Conservation (phyloP, 2,329 filamentous ascomycete genomes). For the Pseudocercospora musae region DNA sequence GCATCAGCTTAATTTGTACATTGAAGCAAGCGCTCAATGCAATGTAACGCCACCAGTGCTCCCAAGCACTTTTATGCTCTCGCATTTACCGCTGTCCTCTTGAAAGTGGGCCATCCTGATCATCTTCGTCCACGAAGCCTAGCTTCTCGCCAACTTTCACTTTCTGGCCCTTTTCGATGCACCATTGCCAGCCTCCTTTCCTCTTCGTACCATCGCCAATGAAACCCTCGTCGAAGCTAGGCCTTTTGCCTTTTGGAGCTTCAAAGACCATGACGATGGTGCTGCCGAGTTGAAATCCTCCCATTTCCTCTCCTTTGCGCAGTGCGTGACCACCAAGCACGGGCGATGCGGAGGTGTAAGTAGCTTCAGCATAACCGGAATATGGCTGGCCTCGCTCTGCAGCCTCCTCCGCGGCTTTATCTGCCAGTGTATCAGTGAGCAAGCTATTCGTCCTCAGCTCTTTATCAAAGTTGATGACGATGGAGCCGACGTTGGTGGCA, state of each 20-base stretch:
- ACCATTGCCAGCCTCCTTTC: constrained; percentile 77
- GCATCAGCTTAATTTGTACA: not conserved
- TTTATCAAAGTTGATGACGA: constrained; percentile 93
- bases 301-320: constrained; percentile 91
- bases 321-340: constrained; percentile 81
- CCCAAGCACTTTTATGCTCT: not conserved
- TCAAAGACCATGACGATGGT: constrained; percentile 96
- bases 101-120: not conserved
- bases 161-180: constrained; percentile 78
- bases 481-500: constrained; percentile 94
- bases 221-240: constrained; percentile 59
- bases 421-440: constrained; percentile 86
- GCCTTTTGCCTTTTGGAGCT: constrained; percentile 65
- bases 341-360: constrained; percentile 72
- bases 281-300: constrained; percentile 92
- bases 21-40: not conserved
- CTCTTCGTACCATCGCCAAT: constrained; percentile 46
- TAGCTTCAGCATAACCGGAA: constrained; percentile 88
- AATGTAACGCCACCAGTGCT: not conserved
- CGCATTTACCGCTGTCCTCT: not conserved
- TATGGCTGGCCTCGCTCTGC: constrained; percentile 74
- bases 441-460: constrained; percentile 92
- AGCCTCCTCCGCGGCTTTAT: constrained; percentile 78
- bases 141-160: constrained; percentile 87
- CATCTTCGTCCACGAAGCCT: constrained; percentile 60